Percentiles rank a stretch among this genome's conserved stretches.
These are phyloP conservation scores for Pseudopithomyces maydicus DNA, from an alignment of 2,329 filamentous ascomycete species.

Conservation along the genomic window DNA sequence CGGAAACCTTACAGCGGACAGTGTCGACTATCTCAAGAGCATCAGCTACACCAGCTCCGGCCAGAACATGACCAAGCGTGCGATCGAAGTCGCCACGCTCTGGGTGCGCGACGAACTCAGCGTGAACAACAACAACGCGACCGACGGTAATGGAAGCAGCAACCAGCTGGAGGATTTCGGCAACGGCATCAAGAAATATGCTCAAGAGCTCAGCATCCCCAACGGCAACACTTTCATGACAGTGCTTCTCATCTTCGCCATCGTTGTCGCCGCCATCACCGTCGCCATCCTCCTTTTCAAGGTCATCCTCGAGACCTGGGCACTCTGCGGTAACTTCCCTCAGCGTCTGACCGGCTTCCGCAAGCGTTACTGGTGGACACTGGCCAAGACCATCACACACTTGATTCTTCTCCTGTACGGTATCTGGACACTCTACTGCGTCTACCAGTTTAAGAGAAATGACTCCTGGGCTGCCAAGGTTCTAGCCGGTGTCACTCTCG, in stretches of 20 bases:
- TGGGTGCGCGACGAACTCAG: slow-evolving; percentile 57
- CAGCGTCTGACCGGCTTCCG: slow-evolving; percentile 81
- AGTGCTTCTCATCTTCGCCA: slow-evolving; percentile 84
- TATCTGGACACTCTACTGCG: slow-evolving; percentile 92
- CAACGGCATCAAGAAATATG: slow-evolving; percentile 78
- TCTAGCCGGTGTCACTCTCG: slow-evolving; percentile 81
- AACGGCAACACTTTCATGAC: slow-evolving; percentile 96
- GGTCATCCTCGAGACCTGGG: slow-evolving; percentile 88
- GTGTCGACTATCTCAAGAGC: slow-evolving; percentile 74
- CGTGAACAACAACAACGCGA: slow-evolving; percentile 38
- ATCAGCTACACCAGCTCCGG: slow-evolving; percentile 70
- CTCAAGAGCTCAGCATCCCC: slow-evolving; percentile 83
- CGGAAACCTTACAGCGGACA: slow-evolving; percentile 83
- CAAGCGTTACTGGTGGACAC: slow-evolving; percentile 93
- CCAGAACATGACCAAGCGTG: slow-evolving; percentile 61
- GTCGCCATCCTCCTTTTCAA: slow-evolving; percentile 89
- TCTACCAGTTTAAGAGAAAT: slow-evolving; percentile 91
- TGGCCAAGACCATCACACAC: slow-evolving; percentile 86
- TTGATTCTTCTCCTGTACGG: slow-evolving; percentile 92
- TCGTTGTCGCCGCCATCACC: slow-evolving; percentile 80
- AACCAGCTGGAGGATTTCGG: slow-evolving; percentile 62
- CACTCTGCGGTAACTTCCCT: slow-evolving; percentile 86
- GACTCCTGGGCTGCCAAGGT: slow-evolving; percentile 92
- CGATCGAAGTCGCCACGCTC: slow-evolving; percentile 52
- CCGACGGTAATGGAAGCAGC: slow-evolving; percentile 44